Evolutionary conservation across 805 yeast species (phyloP), one percentile per base, ranked within the genome.

Genomic region (Zygosaccharomyces gambellarensis): DNA sequence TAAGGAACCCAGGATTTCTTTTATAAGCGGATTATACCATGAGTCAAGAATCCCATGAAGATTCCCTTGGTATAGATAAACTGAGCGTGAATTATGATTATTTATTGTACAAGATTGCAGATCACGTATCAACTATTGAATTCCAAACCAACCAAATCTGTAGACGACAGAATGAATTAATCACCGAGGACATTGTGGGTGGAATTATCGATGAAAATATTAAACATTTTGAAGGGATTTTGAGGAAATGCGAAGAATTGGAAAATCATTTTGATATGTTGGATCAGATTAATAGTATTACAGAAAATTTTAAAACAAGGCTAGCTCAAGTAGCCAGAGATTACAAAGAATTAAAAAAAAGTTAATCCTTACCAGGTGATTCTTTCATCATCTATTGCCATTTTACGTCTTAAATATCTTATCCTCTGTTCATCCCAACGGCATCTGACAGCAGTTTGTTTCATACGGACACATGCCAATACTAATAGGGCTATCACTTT

Each of bases 21-120:
- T 25, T 6, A 1, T 6, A 25, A 6, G 2, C 9, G 1, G 6
- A 2, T 25, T 25, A 9, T 14, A 19, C 27, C n/a, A 42, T 42
- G 45, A 30, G 28, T 29, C 36, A 40, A 8, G 42, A 34, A 36
- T 11, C 36, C n/a, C 41, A 43, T 2, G 59, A 55, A 8, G 90
- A 85, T 64, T 88, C 89, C 1, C 67, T 85, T 23, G 79, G 82
- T 10, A 73, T 85, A 14, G 77, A 80, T 56, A 74, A 77, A 48
- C 67, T 86, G 39, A 79, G 86, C 0, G 69, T 83, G 22, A 77
- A 76, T 46, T 85, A 78, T 61, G 92, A 86, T 57, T 82, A 83
- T 56, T 64, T 86, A 36, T 62, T 85, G 61, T 82, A 71, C 67
- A 80, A 79, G 60, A 82, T 86, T 45, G 74, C 76, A 41, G 86